These are phyloP conservation scores for Hamigera avellanea DNA, from an alignment of 495 filamentous ascomycete genomes.

Conservation along the genomic window DNA sequence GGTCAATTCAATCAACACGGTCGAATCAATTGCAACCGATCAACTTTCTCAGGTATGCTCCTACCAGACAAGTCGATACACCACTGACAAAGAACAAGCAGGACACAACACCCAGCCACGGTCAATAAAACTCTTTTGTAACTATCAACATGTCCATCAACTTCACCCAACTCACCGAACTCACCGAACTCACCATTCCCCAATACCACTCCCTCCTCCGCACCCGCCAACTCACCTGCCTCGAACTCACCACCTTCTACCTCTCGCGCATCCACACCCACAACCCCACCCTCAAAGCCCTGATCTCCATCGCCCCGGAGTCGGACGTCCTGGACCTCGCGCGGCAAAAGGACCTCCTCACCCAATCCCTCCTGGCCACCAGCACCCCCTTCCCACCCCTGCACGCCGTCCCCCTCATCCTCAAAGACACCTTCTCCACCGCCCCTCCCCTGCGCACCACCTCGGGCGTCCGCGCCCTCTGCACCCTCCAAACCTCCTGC, in stretches of 20 bases:
- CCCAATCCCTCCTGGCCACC: slow-evolving; percentile 14
- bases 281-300: slow-evolving; percentile 44
- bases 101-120: no score
- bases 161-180: no score
- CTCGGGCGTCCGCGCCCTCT: slow-evolving; percentile 37
- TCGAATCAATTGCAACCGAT: no score
- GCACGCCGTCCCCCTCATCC: slow-evolving; percentile 45
- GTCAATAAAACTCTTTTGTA: no score
- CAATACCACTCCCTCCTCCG: slow-evolving; percentile 40
- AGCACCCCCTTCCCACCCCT: slow-evolving; percentile 5
- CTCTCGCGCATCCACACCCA: slow-evolving; percentile 42
- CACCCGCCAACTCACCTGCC: slow-evolving; percentile 35
- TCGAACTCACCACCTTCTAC: slow-evolving; percentile 40
- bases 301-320: slow-evolving; percentile 45
- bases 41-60: no score
- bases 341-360: slow-evolving; percentile 28
- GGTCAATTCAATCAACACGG: no score
- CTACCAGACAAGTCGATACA: no score
- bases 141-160: no score
- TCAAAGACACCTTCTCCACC: slow-evolving; percentile 56
- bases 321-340: slow-evolving; percentile 36
- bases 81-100: no score
- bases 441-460: slow-evolving; percentile 42
- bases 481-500: slow-evolving; percentile 23
- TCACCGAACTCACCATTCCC: slow-evolving; percentile 43